A percentile compares a stretch with the other conserved stretches of the same genome.
These are phyloP conservation scores for Cyclotella sp. DNA, from an alignment of 108 stramenopile species.

Conservation along the genomic window DNA sequence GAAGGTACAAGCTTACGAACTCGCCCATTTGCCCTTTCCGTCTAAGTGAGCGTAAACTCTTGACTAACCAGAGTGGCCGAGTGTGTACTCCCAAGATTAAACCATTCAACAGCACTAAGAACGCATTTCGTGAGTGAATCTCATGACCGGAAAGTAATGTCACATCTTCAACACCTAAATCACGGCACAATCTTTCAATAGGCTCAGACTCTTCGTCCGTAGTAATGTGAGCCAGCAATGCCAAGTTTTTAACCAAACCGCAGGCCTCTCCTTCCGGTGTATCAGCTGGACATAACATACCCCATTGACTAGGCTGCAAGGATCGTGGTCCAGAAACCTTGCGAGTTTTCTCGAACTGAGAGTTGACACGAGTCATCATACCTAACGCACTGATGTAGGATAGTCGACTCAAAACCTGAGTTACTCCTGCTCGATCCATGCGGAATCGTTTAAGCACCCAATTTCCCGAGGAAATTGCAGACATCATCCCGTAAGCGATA, in stretches of 20 bases:
- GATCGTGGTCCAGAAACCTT: conserved; percentile 98
- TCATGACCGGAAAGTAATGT: conserved; percentile 89
- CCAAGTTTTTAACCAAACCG: conserved; percentile 98
- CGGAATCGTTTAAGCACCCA: conserved; percentile 98
- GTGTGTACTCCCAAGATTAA: conserved; percentile 90
- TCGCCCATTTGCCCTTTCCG: conserved; percentile 93
- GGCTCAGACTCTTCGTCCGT: conserved; percentile 94
- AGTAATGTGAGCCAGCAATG: conserved; percentile 97
- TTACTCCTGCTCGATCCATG: conserved; percentile 99
- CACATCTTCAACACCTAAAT: conserved; percentile 97
- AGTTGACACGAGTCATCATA: conserved; percentile 98
- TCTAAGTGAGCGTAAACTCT: conserved; percentile 80
- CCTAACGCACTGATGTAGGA: conserved; percentile 96
- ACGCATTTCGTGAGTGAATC: conserved; percentile 83
- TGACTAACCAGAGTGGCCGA: conserved; percentile 76
- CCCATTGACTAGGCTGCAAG: conserved; percentile 98
- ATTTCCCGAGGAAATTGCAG: conserved; percentile 97
- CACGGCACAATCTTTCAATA: conserved; percentile 90
- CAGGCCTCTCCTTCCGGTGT: conserved; percentile 99
- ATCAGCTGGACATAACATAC: conserved; percentile 98
- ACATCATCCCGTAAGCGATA: conserved; percentile 96
- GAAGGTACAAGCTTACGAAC: conserved; percentile 96
- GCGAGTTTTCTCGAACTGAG: conserved; percentile 97
- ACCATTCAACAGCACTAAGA: conserved; percentile 97
- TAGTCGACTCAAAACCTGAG: conserved; percentile 93